Conservation (phyloP, 1,284 basidiomycete species). For the Pseudozyma hubeiensis region DNA sequence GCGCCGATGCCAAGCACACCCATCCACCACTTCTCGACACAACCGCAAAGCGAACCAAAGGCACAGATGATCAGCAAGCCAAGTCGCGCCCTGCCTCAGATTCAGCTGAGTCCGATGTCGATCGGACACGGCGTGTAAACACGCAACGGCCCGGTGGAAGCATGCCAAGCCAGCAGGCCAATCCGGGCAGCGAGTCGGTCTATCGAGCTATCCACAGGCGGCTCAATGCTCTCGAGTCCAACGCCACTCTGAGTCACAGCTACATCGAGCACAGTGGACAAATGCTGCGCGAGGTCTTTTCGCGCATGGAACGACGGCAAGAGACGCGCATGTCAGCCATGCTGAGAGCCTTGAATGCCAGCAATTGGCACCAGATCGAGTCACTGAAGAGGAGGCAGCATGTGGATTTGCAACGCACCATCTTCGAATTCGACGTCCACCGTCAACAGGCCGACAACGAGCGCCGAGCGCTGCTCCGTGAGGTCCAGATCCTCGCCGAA, state of each 20-base stretch:
- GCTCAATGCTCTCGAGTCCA: slow-evolving; percentile 84
- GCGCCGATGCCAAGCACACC: neutral
- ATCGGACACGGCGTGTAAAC: slow-evolving; percentile 20
- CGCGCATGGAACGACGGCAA: slow-evolving; percentile 74
- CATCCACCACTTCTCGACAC: neutral
- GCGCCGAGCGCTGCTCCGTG: slow-evolving; percentile 75
- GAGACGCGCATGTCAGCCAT: slow-evolving; percentile 74
- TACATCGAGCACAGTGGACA: slow-evolving; percentile 92
- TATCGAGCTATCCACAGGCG: slow-evolving; percentile 96
- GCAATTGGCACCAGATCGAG: slow-evolving; percentile 72
- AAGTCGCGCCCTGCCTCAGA: slow-evolving; percentile 2
- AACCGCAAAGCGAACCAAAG: neutral
- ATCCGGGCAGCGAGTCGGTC: slow-evolving; percentile 77
- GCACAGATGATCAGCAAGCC: neutral
- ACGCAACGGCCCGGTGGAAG: slow-evolving; percentile 1
- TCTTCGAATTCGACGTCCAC: slow-evolving; percentile 79
- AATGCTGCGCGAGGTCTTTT: slow-evolving; percentile 80
- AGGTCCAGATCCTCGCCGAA: slow-evolving; percentile 78
- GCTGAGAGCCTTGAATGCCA: slow-evolving; percentile 72
- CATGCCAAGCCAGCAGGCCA: slow-evolving; percentile 3
- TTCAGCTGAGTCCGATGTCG: slow-evolving; percentile 3
- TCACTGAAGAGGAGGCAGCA: slow-evolving; percentile 50
- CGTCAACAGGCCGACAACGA: slow-evolving; percentile 78
- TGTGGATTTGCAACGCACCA: slow-evolving; percentile 75
- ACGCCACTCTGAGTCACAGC: slow-evolving; percentile 84